Conservation (phyloP, 2,329 filamentous ascomycete genomes). For the Cladosporium austrohemisphaericum region DNA sequence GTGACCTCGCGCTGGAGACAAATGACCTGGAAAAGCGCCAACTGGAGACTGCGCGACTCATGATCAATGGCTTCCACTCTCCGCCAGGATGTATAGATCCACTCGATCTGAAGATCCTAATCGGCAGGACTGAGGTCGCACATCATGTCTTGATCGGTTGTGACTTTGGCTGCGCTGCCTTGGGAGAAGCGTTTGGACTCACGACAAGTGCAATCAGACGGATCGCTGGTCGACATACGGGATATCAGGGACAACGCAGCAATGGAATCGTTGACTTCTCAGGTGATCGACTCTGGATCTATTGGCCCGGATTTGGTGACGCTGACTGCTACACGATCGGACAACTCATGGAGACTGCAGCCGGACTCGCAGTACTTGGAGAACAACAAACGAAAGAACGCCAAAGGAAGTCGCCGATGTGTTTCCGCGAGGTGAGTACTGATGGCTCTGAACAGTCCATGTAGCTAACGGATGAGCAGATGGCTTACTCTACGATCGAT, state of each 20-base stretch:
- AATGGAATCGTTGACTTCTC: background rate
- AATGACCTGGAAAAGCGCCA: background rate
- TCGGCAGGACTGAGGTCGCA: background rate
- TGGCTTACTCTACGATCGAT: background rate
- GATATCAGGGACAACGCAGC: background rate
- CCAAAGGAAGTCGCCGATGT: background rate
- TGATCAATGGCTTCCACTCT: background rate
- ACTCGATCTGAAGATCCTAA: background rate
- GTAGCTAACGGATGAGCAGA: background rate
- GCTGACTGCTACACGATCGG: background rate
- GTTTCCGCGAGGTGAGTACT: background rate
- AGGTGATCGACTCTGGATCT: background rate
- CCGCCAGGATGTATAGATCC: background rate
- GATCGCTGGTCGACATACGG: background rate
- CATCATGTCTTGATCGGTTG: background rate
- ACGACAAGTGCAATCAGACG: background rate
- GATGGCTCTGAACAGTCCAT: background rate
- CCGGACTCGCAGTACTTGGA: background rate
- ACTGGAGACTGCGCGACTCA: background rate
- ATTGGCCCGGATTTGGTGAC: background rate
- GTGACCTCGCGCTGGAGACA: background rate
- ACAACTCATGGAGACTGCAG: background rate
- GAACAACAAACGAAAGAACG: background rate
- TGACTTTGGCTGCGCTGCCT: background rate
- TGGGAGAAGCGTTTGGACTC: background rate